Evolutionary conservation across 2,329 filamentous ascomycete species (phyloP), one percentile per base, ranked within the genome.

Genomic region (Helicocarpus griseus): DNA sequence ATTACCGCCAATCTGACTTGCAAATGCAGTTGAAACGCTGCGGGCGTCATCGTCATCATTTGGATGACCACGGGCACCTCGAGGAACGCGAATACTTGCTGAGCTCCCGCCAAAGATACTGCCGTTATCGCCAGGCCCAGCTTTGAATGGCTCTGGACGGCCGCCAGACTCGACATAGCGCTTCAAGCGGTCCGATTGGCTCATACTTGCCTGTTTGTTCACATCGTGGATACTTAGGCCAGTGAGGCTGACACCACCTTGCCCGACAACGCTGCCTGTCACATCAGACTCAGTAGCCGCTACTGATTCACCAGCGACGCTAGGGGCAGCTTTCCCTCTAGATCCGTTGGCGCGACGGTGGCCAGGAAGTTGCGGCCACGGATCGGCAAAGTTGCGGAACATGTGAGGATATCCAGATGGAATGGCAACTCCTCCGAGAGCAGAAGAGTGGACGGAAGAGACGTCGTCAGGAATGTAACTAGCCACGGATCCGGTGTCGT

Each of bases 381-480:
- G 78, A 59, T 97, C 91, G 31, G 86, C 84, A 71, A 98, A 97
- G 67, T 85, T 87, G 52, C 89, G 89, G 70, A 98, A 98, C 86
- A 96, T 95, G 17, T 87, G 86, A 14, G 93, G 93, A 66, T 91
- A 97, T 22, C 89, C 87, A 45, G 85, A 83, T 49, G 84, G 78
- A 28, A 94, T 77, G n/a, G 85, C 86, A 33, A 87, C 86, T 35
- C 89, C 89, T 50, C 89, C 89, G 48, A 97, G 81, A 1, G 89
- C 85, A 41, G 89, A 95, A 45, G 89, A 90, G 69, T 97, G 91
- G 43, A 98, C 86, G 2, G 90, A 96, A 7, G 91, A 97, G 38
- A 95, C 89, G 67, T 98, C 93, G 62, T 98, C 93, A 2, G 91
- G 89, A 54, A 98, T 95, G 67, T 95, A 97, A 14, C 91, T 93